Base-by-base conservation (phyloP, 371 early-diverging fungal species). In the Dichotomocladium elegans region DNA sequence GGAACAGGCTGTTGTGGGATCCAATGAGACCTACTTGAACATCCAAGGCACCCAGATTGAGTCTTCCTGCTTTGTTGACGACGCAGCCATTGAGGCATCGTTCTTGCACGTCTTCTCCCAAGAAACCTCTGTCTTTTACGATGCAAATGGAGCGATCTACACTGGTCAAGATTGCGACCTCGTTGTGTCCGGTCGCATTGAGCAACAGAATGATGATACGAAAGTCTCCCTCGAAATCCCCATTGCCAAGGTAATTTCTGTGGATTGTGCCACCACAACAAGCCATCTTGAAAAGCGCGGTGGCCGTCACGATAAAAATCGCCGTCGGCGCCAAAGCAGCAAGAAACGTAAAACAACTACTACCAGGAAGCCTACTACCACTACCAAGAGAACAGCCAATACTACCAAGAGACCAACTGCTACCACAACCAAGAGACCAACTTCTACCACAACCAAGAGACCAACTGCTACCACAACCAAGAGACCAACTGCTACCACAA, bases 401-500 rank as follows among this genome's bases (percentile, higher is more conserved):
- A 60, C 44, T 2, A 60, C 47, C 3, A 61, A 51, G 12, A 55
- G 43, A 10, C 58, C 50, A 24, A 54, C 28, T 14, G 44, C 59
- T 2, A 57, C 61, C n/a, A 37, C 37, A 15, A 69, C 58, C 5
- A 58, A 50, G 8, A 55, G 42, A 17, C 57, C 50, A 26, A 55
- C 28, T 15, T 44, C 59, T 3, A 57, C 61, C 5, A 37, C 35
- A 10, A 69, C 58, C 2, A 61, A 51, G 9, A 55, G 47, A n/a
- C 58, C 50, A 19, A 55, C 28, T 10, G 45, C 59, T 3, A 57
- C 61, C 37, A 15, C 37, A 12, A 64, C 54, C 2, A 61, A 50
- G 12, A 51, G 47, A 19, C 58, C 50, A 28, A 55, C 15, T 14
- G 45, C 59, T 3, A 57, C 61, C 37, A 15, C 37, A 12, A 64